Evolutionary conservation across 441 rosid genomes (phyloP).

Genomic region (Gossypium lobatum): DNA sequence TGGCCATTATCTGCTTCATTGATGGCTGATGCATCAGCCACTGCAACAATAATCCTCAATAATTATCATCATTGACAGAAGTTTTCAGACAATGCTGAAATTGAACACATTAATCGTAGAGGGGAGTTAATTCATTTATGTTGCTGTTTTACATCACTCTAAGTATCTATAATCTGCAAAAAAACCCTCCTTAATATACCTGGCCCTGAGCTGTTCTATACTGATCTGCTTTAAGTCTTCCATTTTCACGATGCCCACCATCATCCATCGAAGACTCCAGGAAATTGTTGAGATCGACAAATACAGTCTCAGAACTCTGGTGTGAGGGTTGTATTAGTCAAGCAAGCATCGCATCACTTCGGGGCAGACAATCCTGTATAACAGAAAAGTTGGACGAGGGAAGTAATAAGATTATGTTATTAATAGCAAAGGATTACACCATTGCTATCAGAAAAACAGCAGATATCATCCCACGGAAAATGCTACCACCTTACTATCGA

Average conservation of each 20-base stretch:
- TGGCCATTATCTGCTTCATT: constrained; percentile 95
- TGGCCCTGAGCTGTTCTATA: constrained; percentile 77
- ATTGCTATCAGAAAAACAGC: neutral
- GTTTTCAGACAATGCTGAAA: constrained; percentile 1
- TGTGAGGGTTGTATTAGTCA: constrained; percentile 19
- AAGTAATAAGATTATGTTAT: constrained; percentile 2
- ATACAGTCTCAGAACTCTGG: neutral
- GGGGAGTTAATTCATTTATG: neutral
- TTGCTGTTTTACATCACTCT: neutral
- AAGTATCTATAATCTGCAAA: neutral
- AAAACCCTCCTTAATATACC: constrained; percentile 34
- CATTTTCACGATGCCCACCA: constrained; percentile 87
- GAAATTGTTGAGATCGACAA: constrained; percentile 12
- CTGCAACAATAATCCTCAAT: constrained; percentile 36
- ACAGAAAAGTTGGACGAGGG: neutral
- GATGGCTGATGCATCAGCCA: constrained; percentile 98
- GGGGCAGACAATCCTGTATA: constrained; percentile 19
- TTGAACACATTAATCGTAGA: neutral
- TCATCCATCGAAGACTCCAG: constrained; percentile 61
- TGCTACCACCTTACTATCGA: constrained; percentile 15
- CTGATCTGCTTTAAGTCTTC: constrained; percentile 68
- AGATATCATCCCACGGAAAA: neutral
- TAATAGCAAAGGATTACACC: neutral
- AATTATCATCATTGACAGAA: constrained; percentile 7
- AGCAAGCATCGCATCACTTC: constrained; percentile 14